These are phyloP conservation scores for Tuctoria greenei DNA, from an alignment of 176 grass and related monocot species.

Conservation along the genomic window DNA sequence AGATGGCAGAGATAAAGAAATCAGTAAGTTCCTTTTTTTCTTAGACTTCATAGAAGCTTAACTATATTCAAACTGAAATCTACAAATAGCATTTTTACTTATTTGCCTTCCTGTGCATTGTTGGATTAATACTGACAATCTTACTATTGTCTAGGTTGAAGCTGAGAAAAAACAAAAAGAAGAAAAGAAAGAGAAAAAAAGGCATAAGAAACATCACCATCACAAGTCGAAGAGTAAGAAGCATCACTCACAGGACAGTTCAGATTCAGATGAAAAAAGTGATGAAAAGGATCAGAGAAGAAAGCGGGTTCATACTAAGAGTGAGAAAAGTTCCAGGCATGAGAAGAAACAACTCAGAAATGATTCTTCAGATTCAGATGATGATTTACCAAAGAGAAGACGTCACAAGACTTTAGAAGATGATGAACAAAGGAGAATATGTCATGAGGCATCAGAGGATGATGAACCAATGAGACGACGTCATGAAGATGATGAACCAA, in stretches of 20 bases:
- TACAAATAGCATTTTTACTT: not conserved
- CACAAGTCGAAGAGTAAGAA: slow-evolving; percentile 60
- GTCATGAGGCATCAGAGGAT: slow-evolving; percentile 10
- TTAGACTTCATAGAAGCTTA: not conserved
- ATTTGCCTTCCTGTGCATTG: slow-evolving; percentile 16
- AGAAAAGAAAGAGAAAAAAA: slow-evolving; percentile 72
- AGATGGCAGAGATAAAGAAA: slow-evolving; percentile 98
- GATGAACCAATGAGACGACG: slow-evolving; percentile 4
- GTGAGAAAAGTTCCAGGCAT: slow-evolving; percentile 50
- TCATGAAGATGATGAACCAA: slow-evolving; percentile 17
- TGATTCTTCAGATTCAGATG: slow-evolving; percentile 40
- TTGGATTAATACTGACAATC: slow-evolving; percentile 4
- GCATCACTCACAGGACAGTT: slow-evolving; percentile 38
- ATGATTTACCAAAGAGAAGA: not conserved
- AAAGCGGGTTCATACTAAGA: slow-evolving; percentile 43
- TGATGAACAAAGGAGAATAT: slow-evolving; percentile 37
- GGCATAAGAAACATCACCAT: slow-evolving; percentile 57
- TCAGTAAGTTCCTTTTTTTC: slow-evolving; percentile 56
- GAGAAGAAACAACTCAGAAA: slow-evolving; percentile 49
- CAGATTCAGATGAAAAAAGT: slow-evolving; percentile 57
- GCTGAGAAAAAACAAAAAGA: slow-evolving; percentile 76
- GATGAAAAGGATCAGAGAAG: slow-evolving; percentile 47
- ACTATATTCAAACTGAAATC: not conserved
- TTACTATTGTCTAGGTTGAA: slow-evolving; percentile 59
- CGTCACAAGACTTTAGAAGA: not conserved